Evolutionary conservation across 2,329 filamentous ascomycete genomes (phyloP).

Genomic region (Monosporascus sp.): DNA sequence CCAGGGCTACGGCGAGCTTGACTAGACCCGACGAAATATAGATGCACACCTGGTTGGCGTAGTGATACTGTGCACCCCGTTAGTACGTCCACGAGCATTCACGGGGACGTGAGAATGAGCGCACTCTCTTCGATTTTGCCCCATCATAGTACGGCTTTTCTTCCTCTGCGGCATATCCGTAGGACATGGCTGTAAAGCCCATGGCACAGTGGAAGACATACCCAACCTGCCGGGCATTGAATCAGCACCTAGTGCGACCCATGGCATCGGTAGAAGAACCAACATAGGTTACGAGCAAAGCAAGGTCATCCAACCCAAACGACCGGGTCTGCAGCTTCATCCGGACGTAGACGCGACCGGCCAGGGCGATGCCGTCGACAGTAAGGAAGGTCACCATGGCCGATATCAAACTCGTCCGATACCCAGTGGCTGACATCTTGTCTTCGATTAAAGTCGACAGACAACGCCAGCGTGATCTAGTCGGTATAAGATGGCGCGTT

Average conservation of each 20-base stretch:
- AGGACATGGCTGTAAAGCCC: conserved; percentile 24
- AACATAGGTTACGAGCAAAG: conserved; percentile 24
- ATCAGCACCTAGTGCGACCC: conserved; percentile 6
- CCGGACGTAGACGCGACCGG: conserved; percentile 24
- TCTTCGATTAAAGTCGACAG: not conserved
- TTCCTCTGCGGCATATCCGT: conserved; percentile 23
- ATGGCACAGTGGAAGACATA: conserved; percentile 22
- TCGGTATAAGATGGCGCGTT: not conserved
- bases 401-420: conserved; percentile 18
- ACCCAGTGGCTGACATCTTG: conserved; percentile 2
- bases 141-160: conserved; percentile 19
- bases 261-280: conserved; percentile 1
- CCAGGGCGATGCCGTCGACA: conserved; percentile 18
- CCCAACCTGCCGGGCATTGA: conserved; percentile 12
- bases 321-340: conserved; percentile 19
- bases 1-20: conserved; percentile 28
- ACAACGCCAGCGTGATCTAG: not conserved
- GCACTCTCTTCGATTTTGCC: conserved; percentile 11
- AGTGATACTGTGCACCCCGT: conserved; percentile 19
- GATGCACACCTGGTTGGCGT: conserved; percentile 23
- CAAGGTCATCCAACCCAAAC: conserved; percentile 26
- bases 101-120: not conserved
- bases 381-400: conserved; percentile 23
- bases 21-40: conserved; percentile 28
- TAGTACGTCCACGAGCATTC: not conserved